These are phyloP conservation scores for Sugiyamaella qingdaonensis DNA, from an alignment of 805 yeast species.

Conservation along the genomic window DNA sequence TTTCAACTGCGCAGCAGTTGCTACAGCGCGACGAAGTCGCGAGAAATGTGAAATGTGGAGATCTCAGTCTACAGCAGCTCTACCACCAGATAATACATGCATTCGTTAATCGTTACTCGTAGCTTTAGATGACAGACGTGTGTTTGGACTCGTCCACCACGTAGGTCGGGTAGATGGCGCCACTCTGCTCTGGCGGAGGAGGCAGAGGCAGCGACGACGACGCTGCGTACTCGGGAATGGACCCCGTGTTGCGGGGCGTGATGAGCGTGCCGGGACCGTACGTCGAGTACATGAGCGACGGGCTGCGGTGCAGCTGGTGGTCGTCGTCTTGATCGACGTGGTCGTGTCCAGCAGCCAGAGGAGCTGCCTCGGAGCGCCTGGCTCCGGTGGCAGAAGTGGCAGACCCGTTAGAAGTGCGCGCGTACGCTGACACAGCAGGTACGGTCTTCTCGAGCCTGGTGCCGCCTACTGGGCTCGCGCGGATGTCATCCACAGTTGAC, in stretches of 20 bases:
- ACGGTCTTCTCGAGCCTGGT: neutral
- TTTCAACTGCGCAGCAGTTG: no score
- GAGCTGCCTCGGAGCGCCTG: neutral
- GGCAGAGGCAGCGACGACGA: neutral
- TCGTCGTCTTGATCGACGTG: neutral
- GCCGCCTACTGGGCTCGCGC: neutral
- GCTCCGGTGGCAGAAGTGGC: neutral
- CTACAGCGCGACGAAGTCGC: no score
- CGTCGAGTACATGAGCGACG: neutral
- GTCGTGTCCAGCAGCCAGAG: neutral
- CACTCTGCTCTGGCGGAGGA: neutral
- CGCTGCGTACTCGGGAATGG: constrained; percentile 1
- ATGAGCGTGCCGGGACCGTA: neutral
- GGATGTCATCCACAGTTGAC: neutral
- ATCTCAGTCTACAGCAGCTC: no score
- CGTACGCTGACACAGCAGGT: neutral
- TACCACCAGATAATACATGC: no score
- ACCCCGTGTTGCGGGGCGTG: neutral
- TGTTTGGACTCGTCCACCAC: neutral
- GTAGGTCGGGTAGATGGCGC: neutral
- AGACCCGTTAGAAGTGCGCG: neutral
- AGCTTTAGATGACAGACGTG: constrained; percentile 1
- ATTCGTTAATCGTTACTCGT: no score
- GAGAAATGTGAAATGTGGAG: no score
- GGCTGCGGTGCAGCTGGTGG: neutral